These are phyloP conservation scores for Paramecium caudatum DNA, from an alignment of 73 alveolate genomes.

Conservation along the genomic window DNA sequence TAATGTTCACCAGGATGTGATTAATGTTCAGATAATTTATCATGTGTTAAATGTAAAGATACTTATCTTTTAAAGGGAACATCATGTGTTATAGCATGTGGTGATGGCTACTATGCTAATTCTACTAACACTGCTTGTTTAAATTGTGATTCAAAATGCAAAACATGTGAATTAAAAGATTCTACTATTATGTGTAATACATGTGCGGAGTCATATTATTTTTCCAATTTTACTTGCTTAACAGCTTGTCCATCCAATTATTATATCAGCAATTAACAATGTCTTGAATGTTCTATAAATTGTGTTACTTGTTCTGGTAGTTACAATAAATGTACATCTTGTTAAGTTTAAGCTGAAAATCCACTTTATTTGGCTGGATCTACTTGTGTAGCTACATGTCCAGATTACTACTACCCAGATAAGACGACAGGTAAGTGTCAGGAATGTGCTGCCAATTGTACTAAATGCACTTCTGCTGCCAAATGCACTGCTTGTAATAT, in stretches of 20 bases:
- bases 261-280: background rate
- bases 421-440: background rate
- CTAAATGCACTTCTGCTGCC: background rate
- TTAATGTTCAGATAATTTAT: background rate
- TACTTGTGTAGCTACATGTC: constrained; percentile 1
- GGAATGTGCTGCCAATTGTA: constrained; percentile 20
- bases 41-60: constrained; percentile 27
- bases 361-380: constrained; percentile 14
- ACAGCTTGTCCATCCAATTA: background rate
- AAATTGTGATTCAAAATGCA: background rate
- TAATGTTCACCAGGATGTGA: constrained; percentile 47
- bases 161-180: constrained; percentile 14
- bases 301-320: background rate
- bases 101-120: background rate
- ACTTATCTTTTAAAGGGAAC: background rate
- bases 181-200: background rate
- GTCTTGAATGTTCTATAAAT: constrained; percentile 12
- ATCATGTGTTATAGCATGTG: constrained; percentile 29
- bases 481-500: constrained; percentile 22
- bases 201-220: background rate
- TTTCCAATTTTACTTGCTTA: background rate
- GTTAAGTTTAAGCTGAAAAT: background rate
- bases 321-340: background rate
- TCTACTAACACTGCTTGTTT: background rate
- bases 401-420: constrained; percentile 7